Evolutionary conservation across 345 rosid species (phyloP), one percentile per base, ranked within the genome.

Genomic region (Bruguiera sexangula): DNA sequence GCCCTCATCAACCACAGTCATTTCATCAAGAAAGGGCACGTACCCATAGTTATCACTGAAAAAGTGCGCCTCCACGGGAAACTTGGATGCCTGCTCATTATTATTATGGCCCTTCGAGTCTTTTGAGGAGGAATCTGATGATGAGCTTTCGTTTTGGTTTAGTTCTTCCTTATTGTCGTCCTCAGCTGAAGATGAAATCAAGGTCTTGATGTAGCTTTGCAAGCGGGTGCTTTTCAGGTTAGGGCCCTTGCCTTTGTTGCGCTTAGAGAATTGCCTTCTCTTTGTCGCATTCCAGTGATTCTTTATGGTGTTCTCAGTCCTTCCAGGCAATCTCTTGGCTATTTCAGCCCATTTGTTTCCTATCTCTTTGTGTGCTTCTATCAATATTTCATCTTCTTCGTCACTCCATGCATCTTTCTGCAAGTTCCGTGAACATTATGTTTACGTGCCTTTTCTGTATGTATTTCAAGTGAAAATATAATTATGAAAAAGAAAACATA

Each of bases 281-380:
- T 76, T 76, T n/a, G 79, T 76, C 1, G 79, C 79, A 48, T 76
- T 76, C 79, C 79, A 76, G 34, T 76, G 79, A 48, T 76, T 76
- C 68, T 76, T 76, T 0, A 76, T 62, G 22, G 86, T 85, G 51
- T 89, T 89, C 52, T 89, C 93, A 0, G 86, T 82, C 9, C 93
- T 82, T 4, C 91, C 93, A 0, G 83, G 87, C 27, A 89, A 79
- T 51, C 70, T 76, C 30, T 78, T 73, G 1, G 96, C 88, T 8
- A 88, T 90, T 78, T 87, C 93, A 2, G 89, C 89, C 96, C 96
- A 90, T 56, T 50, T 74, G 69, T 90, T 90, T 4, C 96, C 96
- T 4, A 90, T 62, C 56, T 75, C 74, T 26, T 75, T 87, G 62
- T 90, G 96, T 5, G 82, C 78, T 36, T 75, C 18, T 46, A 82